Evolutionary conservation across 768 basidiomycete genomes (phyloP).

Genomic region (Omphalotus guepiniiformis): DNA sequence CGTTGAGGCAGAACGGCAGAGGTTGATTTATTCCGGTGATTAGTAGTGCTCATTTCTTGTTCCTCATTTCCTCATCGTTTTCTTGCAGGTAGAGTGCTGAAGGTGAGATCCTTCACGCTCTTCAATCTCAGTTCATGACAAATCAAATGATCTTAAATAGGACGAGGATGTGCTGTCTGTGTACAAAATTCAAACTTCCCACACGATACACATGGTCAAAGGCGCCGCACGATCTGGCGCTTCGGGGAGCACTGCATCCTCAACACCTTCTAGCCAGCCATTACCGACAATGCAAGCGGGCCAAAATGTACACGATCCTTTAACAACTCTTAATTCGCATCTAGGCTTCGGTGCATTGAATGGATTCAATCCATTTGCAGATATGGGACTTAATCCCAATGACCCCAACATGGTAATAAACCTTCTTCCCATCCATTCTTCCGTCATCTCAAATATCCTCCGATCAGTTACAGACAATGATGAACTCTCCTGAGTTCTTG

Average conservation of each 20-base stretch:
- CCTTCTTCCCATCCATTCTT: background rate
- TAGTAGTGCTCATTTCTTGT: conserved; percentile 6
- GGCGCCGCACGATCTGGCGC: conserved; percentile 58
- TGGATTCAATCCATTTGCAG: conserved; percentile 88
- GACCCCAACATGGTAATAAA: conserved; percentile 85
- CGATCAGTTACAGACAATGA: conserved; percentile 74
- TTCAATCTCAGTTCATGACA: background rate
- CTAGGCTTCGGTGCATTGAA: conserved; percentile 77
- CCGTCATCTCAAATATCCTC: background rate
- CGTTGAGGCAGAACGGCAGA: conserved; percentile 81
- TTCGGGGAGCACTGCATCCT: conserved; percentile 27
- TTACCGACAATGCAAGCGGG: conserved; percentile 89
- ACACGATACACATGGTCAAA: conserved; percentile 95
- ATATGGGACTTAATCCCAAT: conserved; percentile 85
- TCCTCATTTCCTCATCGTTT: background rate
- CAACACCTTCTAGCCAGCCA: conserved; percentile 47
- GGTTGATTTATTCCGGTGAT: conserved; percentile 89
- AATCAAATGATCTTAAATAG: conserved; percentile 31
- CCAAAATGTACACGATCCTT: conserved; percentile 83
- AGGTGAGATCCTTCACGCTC: conserved; percentile 40
- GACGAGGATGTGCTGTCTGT: conserved; percentile 77
- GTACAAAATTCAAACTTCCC: conserved; percentile 88
- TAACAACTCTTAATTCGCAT: conserved; percentile 77
- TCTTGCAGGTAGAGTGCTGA: conserved; percentile 62
- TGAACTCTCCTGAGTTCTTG: conserved; percentile 80